Percentiles rank a stretch among this genome's conserved stretches.
Evolutionary conservation across 306 rosid genomes (phyloP).

Genomic region (Dalbergia cochinchinensis): DNA sequence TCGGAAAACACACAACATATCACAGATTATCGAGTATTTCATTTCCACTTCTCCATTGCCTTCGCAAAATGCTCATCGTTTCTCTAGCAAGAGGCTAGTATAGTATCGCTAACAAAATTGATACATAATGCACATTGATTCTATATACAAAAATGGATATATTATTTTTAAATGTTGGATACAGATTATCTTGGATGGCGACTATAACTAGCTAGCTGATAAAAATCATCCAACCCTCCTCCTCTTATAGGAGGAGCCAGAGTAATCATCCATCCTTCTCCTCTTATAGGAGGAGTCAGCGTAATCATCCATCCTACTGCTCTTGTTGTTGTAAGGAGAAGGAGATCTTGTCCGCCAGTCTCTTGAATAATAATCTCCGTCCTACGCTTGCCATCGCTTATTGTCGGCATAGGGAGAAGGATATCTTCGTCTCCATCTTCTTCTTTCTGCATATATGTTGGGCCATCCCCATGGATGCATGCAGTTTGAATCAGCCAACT

Average conservation of each 20-base stretch:
- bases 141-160: background rate
- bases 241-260: background rate
- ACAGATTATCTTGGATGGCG: too few relatives aligned
- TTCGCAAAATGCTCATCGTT: too few relatives aligned
- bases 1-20: too few relatives aligned
- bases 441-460: slow-evolving; percentile 48
- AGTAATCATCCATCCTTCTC: background rate
- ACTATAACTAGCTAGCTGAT: background rate
- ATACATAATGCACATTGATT: background rate
- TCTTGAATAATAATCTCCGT: slow-evolving; percentile 51
- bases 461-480: background rate
- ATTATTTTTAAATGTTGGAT: background rate
- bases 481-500: background rate
- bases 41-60: too few relatives aligned
- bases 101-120: background rate
- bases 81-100: background rate
- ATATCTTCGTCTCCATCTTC: slow-evolving; percentile 49
- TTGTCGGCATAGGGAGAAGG: slow-evolving; percentile 31
- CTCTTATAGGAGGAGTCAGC: too few relatives aligned
- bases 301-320: too few relatives aligned
- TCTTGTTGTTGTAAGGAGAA: background rate
- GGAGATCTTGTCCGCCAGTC: slow-evolving; percentile 56
- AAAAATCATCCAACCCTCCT: background rate
- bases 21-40: too few relatives aligned
- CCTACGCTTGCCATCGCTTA: slow-evolving; percentile 36